These are phyloP conservation scores for Calvatia gigantea DNA, from an alignment of 768 basidiomycete species.

Conservation along the genomic window DNA sequence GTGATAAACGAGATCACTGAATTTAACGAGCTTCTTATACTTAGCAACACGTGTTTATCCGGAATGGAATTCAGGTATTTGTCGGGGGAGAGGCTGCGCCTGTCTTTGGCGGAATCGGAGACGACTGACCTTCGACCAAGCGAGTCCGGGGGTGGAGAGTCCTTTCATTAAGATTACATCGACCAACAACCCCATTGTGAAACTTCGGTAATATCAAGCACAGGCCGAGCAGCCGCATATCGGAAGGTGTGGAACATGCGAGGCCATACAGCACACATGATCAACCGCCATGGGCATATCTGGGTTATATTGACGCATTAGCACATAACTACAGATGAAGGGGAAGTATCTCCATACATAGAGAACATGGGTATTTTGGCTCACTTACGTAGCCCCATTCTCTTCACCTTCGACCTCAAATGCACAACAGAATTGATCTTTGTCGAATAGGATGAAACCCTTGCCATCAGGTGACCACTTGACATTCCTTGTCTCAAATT, in stretches of 20 bases:
- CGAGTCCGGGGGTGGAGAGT: not conserved
- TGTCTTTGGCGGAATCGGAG: not conserved
- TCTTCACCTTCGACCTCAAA: conserved; percentile 66
- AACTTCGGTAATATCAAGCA: not conserved
- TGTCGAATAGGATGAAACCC: conserved; percentile 71
- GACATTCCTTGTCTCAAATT: conserved; percentile 68
- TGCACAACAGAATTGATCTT: conserved; percentile 80
- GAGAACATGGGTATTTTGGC: not conserved
- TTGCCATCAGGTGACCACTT: conserved; percentile 88
- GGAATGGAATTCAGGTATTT: not conserved
- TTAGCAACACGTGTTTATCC: not conserved
- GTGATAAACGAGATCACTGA: conserved; percentile 36
- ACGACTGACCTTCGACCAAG: not conserved
- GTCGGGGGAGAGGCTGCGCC: not conserved
- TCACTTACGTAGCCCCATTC: not conserved
- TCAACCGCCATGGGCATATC: conserved; percentile 16
- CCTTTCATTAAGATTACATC: not conserved
- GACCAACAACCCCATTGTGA: not conserved
- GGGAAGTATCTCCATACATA: not conserved
- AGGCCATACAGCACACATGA: not conserved
- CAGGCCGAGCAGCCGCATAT: not conserved
- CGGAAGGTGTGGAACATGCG: not conserved
- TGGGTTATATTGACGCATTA: conserved; percentile 9
- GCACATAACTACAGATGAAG: not conserved
- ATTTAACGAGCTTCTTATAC: conserved; percentile 22